These are phyloP conservation scores for Elongisporangium anandrum DNA, from an alignment of 352 stramenopile genomes.

Conservation along the genomic window DNA sequence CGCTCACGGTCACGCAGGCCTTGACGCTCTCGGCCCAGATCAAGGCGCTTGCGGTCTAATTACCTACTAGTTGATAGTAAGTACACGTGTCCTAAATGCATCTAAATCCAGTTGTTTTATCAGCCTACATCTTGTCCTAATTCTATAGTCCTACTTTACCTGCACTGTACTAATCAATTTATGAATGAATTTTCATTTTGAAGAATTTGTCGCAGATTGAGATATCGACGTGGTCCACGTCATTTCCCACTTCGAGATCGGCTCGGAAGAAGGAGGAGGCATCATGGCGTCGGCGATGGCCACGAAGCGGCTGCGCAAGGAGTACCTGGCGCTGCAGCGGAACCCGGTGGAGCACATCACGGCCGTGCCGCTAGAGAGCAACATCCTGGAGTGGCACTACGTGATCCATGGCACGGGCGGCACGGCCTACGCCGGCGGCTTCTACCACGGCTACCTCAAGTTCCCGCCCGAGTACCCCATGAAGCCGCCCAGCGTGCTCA, in stretches of 20 bases:
- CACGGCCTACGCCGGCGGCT: conserved; percentile 84
- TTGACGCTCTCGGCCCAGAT: conserved; percentile 39
- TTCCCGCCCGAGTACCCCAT: conserved; percentile 95
- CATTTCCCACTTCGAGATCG: conserved; percentile 1
- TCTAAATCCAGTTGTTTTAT: no score
- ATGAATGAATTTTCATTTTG: no score
- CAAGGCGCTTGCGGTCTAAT: conserved; percentile 22
- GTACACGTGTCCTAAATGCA: not conserved
- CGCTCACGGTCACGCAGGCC: conserved; percentile 29
- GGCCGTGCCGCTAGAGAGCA: conserved; percentile 86
- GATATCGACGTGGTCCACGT: conserved; percentile 3
- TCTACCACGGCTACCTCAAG: conserved; percentile 90
- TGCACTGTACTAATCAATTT: no score
- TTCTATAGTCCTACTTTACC: not conserved
- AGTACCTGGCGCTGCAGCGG: conserved; percentile 88
- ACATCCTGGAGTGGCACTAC: conserved; percentile 97
- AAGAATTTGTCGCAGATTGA: no score
- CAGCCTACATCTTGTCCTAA: no score
- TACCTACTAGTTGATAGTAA: not conserved
- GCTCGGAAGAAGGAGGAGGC: not conserved
- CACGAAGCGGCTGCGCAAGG: conserved; percentile 90
- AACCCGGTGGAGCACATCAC: conserved; percentile 91
- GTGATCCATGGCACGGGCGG: conserved; percentile 80
- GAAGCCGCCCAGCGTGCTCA: conserved; percentile 94
- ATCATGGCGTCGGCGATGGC: conserved; percentile 77